Conservation (phyloP, 768 basidiomycete species). For the Kondoa subrosea region DNA sequence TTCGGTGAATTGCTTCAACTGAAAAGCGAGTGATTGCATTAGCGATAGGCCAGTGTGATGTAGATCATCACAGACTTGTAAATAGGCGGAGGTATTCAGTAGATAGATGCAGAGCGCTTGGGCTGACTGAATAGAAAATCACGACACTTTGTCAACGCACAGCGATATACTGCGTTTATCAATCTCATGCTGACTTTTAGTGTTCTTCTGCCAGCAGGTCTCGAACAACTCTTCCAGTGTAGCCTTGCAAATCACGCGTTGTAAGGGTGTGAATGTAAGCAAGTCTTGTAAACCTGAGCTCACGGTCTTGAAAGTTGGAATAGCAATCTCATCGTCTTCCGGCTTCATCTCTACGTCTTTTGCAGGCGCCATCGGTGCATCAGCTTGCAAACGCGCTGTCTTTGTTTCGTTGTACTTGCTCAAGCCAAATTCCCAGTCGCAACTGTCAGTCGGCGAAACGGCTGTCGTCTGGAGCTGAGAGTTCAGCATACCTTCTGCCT, state of each 20-base stretch:
- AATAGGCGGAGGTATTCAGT: constrained; percentile 7
- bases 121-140: not conserved
- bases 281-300: too few relatives aligned
- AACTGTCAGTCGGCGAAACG: too few relatives aligned
- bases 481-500: too few relatives aligned
- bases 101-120: not conserved
- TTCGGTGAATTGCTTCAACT: not conserved
- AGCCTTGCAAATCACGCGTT: not conserved
- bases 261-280: too few relatives aligned
- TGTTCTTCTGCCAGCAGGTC: not conserved
- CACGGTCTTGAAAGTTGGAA: not conserved
- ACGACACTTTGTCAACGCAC: too few relatives aligned
- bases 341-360: not conserved
- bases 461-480: too few relatives aligned
- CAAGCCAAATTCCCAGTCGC: too few relatives aligned
- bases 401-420: too few relatives aligned
- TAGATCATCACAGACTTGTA: not conserved
- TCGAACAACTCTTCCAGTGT: not conserved
- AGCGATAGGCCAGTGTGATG: not conserved
- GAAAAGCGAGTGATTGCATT: not conserved
- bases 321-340: not conserved
- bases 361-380: too few relatives aligned
- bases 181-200: not conserved
- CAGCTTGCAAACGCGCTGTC: too few relatives aligned
- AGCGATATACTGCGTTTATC: too few relatives aligned